Evolutionary conservation across 306 rosid genomes (phyloP), one percentile per base, ranked within the genome.

Genomic region (Lathyrus aphaca): DNA sequence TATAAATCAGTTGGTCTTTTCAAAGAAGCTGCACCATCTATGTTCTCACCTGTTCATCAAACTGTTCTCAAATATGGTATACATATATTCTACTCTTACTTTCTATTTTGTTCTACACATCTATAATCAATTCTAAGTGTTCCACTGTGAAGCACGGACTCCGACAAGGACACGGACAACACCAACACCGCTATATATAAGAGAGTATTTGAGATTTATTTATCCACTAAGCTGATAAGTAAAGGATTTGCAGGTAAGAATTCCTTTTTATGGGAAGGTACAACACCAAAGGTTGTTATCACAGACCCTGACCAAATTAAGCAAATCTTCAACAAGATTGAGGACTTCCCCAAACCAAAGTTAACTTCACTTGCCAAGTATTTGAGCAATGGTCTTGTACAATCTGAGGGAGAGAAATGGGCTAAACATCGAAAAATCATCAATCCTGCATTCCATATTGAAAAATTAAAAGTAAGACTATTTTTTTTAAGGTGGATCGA

Each of bases 401-500:
- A 1, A 2, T 13, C 50, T 50, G 79, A 82, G 21, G 84, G 77
- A 49, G 80, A 78, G 10, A 83, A 86, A 64, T 86, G 88, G 91
- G 79, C 81, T 17, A 79, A 51, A 74, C 88, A 80, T 73, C 48
- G 86, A 32, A 86, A 63, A 18, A 74, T 84, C 27, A 66, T 84
- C 43, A 80, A 66, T 50, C 89, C 82, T 4, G 82, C 84, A 13
- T 86, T 87, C 50, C 83, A 69, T 56, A 2, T 61, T 0, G 82
- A 79, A 54, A 84, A 82, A 53, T 38, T 87, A 14, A 82, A 87
- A 87, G 91, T 87, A 35, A 49, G 37, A n/a, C 14, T 16, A 29
- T 19, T 0, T 42, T 21, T 35, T 35, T 1, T 35, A 6, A 1
- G 7, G 2, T 7, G 9, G 1, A n/a, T n/a, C n/a, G n/a, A n/a